phyloP scores from a whole-genome alignment of 2,329 filamentous ascomycete genomes.

The Neopestalotiopsis rosae region DNA sequence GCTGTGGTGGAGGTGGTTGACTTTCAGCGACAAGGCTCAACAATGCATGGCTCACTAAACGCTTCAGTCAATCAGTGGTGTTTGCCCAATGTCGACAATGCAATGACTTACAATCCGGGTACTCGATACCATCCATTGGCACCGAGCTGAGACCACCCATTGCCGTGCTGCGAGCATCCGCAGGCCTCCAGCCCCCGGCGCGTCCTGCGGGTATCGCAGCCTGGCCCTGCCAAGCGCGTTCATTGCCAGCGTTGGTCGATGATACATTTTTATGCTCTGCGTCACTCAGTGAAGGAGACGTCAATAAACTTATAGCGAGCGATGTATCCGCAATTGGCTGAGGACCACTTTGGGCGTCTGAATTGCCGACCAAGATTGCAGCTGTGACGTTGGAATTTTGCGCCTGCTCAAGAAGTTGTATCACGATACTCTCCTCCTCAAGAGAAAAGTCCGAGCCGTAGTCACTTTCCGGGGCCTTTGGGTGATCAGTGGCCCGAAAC shows the following conservation, averaged over 20 bases:
- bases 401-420: constrained; percentile 30
- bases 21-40: constrained; percentile 28
- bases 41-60: constrained; percentile 61
- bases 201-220: constrained; percentile 16
- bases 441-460: constrained; percentile 39
- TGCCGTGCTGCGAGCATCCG: not conserved
- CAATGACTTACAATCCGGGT: constrained; percentile 58
- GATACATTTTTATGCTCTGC: constrained; percentile 12
- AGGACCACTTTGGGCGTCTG: not conserved
- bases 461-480: constrained; percentile 31
- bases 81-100: constrained; percentile 11
- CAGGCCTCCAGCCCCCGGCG: not conserved
- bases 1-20: constrained; percentile 22
- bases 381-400: not conserved
- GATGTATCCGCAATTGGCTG: constrained; percentile 7
- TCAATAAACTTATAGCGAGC: constrained; percentile 3
- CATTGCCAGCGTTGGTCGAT: not conserved
- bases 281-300: not conserved
- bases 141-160: constrained; percentile 10
- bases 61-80: constrained; percentile 68
- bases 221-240: constrained; percentile 3
- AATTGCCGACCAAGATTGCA: not conserved
- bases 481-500: constrained; percentile 4
- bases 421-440: constrained; percentile 36
- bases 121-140: constrained; percentile 40